These are phyloP conservation scores for Exophiala spinifera DNA, from an alignment of 2,329 filamentous ascomycete genomes.

Conservation along the genomic window DNA sequence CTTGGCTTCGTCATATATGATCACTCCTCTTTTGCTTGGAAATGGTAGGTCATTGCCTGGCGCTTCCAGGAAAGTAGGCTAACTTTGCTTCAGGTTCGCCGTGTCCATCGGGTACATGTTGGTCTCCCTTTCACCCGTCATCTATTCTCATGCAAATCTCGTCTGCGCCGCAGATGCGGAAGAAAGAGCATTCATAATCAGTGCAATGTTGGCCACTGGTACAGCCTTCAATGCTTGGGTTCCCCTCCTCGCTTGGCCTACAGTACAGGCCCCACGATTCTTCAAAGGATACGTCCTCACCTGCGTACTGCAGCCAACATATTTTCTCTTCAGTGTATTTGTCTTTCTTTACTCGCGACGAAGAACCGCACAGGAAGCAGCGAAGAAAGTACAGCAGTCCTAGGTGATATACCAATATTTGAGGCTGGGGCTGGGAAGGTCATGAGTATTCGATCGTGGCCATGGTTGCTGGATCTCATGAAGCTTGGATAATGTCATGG, in stretches of 20 bases:
- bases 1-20: constrained; percentile 9
- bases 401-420: too few species aligned
- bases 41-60: not conserved
- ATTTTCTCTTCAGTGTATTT: too few species aligned
- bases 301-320: not conserved
- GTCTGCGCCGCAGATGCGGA: constrained; percentile 9
- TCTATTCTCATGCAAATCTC: constrained; percentile 9
- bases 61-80: too few species aligned
- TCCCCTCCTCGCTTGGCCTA: constrained; percentile 6
- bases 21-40: not conserved
- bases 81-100: not conserved
- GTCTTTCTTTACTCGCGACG: too few species aligned
- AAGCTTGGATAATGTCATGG: too few species aligned
- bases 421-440: too few species aligned
- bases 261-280: constrained; percentile 8
- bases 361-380: too few species aligned
- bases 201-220: constrained; percentile 7
- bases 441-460: too few species aligned
- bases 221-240: constrained; percentile 11
- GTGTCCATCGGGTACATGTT: constrained; percentile 3
- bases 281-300: constrained; percentile 9
- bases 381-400: too few species aligned
- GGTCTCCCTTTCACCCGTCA: constrained; percentile 3
- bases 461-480: too few species aligned
- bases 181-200: constrained; percentile 10